Conservation (phyloP, 116 monocot genomes). For the Posidonia oceanica region DNA sequence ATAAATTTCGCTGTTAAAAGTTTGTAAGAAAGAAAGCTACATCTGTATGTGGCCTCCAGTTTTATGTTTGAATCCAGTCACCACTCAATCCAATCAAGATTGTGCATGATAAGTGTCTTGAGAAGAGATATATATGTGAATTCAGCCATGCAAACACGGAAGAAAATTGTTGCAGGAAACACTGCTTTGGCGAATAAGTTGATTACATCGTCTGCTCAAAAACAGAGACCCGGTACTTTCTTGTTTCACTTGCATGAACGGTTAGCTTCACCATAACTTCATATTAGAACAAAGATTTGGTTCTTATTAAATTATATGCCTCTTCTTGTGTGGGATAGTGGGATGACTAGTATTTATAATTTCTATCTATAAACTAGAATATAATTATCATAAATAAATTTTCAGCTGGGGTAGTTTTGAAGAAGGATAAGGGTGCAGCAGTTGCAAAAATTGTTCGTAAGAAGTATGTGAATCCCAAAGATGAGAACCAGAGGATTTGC, state of each 20-base stretch:
- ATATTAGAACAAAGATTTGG: neutral
- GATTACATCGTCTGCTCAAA: constrained; percentile 74
- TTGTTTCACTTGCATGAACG: neutral
- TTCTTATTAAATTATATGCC: neutral
- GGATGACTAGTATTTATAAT: neutral
- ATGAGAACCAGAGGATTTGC: constrained; percentile 1
- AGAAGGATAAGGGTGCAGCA: constrained; percentile 21
- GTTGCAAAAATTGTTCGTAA: constrained; percentile 20
- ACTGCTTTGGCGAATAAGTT: constrained; percentile 36
- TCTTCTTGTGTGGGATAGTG: too few species aligned
- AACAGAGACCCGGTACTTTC: constrained; percentile 49
- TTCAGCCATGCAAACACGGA: constrained; percentile 61
- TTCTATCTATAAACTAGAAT: neutral
- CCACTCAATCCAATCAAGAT: too few species aligned
- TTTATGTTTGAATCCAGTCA: neutral
- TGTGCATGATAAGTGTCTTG: too few species aligned
- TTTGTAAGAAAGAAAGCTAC: neutral
- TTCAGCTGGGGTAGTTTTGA: constrained; percentile 25
- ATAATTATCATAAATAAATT: neutral
- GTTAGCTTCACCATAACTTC: neutral
- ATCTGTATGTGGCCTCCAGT: neutral
- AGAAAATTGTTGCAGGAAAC: constrained; percentile 41
- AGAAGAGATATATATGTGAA: neutral
- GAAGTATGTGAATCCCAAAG: neutral
- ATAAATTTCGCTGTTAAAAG: neutral